phyloP scores from a whole-genome alignment of 768 basidiomycete genomes.

The Lanmaoa rubissima region DNA sequence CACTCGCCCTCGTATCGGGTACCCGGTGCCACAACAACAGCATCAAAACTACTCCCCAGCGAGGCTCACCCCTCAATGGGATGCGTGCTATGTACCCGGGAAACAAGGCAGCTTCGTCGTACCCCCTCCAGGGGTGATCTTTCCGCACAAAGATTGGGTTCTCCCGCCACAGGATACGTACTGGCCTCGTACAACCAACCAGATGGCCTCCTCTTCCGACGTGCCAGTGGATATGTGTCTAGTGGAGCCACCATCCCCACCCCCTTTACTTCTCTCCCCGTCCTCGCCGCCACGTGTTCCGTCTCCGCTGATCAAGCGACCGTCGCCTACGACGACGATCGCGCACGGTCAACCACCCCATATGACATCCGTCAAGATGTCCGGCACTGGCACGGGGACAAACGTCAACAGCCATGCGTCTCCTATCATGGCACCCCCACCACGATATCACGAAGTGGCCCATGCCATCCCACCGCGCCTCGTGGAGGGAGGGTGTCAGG shows the following conservation, averaged over 20 bases:
- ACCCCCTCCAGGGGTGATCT: slow-evolving; percentile 28
- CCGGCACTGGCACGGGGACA: not conserved
- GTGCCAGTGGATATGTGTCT: not conserved
- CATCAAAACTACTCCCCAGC: slow-evolving; percentile 8
- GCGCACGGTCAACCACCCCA: slow-evolving; percentile 4
- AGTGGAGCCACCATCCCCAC: slow-evolving; percentile 6
- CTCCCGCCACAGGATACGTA: slow-evolving; percentile 13
- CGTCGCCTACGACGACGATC: slow-evolving; percentile 12
- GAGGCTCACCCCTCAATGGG: slow-evolving; percentile 7
- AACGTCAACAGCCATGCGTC: slow-evolving; percentile 11
- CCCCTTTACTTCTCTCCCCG: slow-evolving; percentile 16
- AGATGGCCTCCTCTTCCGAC: slow-evolving; percentile 5
- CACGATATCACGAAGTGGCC: slow-evolving; percentile 22
- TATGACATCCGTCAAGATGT: not conserved
- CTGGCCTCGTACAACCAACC: slow-evolving; percentile 4
- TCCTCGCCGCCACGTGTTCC: slow-evolving; percentile 11
- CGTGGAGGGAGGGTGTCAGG: slow-evolving; percentile 27
- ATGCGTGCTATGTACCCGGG: slow-evolving; percentile 5
- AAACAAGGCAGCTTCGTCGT: slow-evolving; percentile 16
- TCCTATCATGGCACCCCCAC: slow-evolving; percentile 12
- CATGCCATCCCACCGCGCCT: slow-evolving; percentile 17
- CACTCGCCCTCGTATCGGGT: slow-evolving; percentile 8
- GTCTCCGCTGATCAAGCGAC: slow-evolving; percentile 14
- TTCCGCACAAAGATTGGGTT: slow-evolving; percentile 22
- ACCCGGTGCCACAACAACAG: slow-evolving; percentile 18